A percentile compares a stretch with the other conserved stretches of the same genome.
Evolutionary conservation across 768 basidiomycete species (phyloP).

Genomic region (Lactifluus piperatus): DNA sequence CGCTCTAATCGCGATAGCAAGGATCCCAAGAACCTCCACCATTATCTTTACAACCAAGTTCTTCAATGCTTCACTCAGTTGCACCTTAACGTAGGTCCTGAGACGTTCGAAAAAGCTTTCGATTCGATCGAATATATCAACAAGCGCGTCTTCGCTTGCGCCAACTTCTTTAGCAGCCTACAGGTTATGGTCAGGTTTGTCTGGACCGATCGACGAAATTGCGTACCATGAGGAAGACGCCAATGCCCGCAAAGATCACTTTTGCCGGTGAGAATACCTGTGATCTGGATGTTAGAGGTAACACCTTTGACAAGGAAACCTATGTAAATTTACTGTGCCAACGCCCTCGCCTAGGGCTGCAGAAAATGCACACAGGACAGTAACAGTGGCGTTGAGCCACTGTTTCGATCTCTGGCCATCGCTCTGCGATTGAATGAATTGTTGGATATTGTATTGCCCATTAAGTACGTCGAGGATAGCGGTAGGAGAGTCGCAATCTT

Average conservation of each 20-base stretch:
- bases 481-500: not conserved
- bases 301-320: not conserved
- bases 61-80: not conserved
- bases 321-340: not conserved
- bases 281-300: not conserved
- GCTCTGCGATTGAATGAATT: not conserved
- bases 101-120: not conserved
- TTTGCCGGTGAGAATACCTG: not conserved
- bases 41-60: not conserved
- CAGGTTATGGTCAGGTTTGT: not conserved
- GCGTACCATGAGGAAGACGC: not conserved
- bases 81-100: not conserved
- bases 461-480: not conserved
- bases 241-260: not conserved
- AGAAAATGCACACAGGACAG: not conserved
- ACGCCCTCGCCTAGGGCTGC: not conserved
- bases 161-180: not conserved
- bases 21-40: not conserved
- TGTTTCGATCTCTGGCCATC: not conserved
- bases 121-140: not conserved
- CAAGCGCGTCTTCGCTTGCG: not conserved
- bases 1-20: not conserved
- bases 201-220: not conserved
- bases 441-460: not conserved
- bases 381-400: constrained; percentile 1